Percentiles rank a stretch among this genome's conserved stretches.
Evolutionary conservation across 192 early-diverging fungal genomes (phyloP).

Genomic region (Jimgerdemannia flammicorona): DNA sequence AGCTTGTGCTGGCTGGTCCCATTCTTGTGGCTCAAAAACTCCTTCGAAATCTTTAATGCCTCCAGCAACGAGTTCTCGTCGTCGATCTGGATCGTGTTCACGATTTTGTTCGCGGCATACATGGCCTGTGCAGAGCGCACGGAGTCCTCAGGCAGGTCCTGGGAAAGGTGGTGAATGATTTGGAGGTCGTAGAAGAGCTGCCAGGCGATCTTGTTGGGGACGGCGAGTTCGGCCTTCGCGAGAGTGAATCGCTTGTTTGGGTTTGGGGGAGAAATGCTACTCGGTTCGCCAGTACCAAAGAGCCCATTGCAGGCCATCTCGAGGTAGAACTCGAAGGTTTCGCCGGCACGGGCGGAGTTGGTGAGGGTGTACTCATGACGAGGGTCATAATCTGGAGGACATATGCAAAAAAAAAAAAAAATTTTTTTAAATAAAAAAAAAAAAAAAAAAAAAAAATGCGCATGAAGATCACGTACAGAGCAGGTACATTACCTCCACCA

Average conservation of each 20-base stretch:
- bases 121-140: constrained; percentile 71
- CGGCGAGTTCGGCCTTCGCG: constrained; percentile 60
- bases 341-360: constrained; percentile 38
- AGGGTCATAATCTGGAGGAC: constrained; percentile 33
- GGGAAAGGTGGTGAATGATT: constrained; percentile 67
- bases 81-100: constrained; percentile 64
- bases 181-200: constrained; percentile 73
- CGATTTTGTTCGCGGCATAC: constrained; percentile 24
- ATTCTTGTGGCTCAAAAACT: constrained; percentile 66
- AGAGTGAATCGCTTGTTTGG: constrained; percentile 61
- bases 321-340: constrained; percentile 71
- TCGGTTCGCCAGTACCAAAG: constrained; percentile 77
- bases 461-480: background rate
- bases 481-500: constrained; percentile 57
- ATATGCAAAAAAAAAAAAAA: background rate
- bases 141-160: constrained; percentile 64
- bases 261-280: constrained; percentile 62
- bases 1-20: constrained; percentile 64
- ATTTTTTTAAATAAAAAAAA: constrained; percentile 7
- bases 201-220: constrained; percentile 68
- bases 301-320: constrained; percentile 93
- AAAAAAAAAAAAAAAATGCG: background rate
- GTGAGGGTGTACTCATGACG: constrained; percentile 51
- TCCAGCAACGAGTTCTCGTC: constrained; percentile 41
- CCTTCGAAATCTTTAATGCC: constrained; percentile 36